A percentile compares a stretch with the other conserved stretches of the same genome.
phyloP scores from a whole-genome alignment of 805 yeast species.

The Pichia insulana region DNA sequence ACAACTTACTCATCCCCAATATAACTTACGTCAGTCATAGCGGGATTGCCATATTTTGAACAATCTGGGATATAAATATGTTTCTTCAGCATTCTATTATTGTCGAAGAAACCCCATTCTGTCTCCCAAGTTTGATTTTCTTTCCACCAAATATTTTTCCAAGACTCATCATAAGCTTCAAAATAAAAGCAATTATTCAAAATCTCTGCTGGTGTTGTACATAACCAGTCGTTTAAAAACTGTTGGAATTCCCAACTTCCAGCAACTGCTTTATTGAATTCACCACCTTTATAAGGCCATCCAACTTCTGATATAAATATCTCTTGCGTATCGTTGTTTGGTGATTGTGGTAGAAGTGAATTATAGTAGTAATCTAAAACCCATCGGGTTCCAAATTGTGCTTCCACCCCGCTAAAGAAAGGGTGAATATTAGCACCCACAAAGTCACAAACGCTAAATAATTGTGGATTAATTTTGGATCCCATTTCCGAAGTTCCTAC shows the following conservation, averaged over 20 bases:
- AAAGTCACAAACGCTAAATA: conserved; percentile 41
- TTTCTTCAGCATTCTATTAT: conserved; percentile 38
- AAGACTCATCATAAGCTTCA: conserved; percentile 68
- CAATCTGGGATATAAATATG: conserved; percentile 36
- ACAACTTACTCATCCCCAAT: conserved; percentile 1
- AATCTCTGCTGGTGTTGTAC: conserved; percentile 30
- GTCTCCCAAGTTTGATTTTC: conserved; percentile 51
- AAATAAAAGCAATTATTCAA: conserved; percentile 47
- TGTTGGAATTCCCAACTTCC: conserved; percentile 34
- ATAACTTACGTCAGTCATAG: not conserved
- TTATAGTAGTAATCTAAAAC: conserved; percentile 36
- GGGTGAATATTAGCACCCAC: conserved; percentile 62
- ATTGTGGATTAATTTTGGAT: conserved; percentile 31
- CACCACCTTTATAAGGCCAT: conserved; percentile 64
- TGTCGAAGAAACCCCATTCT: conserved; percentile 59
- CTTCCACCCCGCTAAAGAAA: conserved; percentile 51
- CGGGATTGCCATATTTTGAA: conserved; percentile 10
- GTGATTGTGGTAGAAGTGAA: conserved; percentile 33
- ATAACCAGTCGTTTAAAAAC: conserved; percentile 45
- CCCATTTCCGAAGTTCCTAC: conserved; percentile 61
- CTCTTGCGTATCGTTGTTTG: conserved; percentile 16
- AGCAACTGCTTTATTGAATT: conserved; percentile 37
- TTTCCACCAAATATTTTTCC: conserved; percentile 49
- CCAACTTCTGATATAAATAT: conserved; percentile 56
- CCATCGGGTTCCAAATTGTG: conserved; percentile 44